Conservation (phyloP, 2,329 filamentous ascomycete species). For the Trichophyton rubrum region DNA sequence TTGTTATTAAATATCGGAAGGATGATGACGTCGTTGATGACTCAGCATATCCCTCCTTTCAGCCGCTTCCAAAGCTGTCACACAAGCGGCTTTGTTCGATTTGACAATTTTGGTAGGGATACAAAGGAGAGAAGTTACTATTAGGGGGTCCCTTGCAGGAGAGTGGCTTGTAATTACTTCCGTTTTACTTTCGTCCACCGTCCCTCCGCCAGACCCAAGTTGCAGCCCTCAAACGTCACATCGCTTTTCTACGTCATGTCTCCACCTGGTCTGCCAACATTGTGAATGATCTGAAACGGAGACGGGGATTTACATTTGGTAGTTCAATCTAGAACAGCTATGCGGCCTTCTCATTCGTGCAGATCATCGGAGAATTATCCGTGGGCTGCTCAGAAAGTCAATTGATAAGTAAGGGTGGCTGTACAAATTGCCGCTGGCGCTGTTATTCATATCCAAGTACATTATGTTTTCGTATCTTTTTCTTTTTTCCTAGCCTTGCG, state of each 20-base stretch:
- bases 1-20: neutral
- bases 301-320: neutral
- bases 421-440: neutral
- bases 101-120: neutral
- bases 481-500: neutral
- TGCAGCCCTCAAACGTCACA: neutral
- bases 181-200: neutral
- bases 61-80: neutral
- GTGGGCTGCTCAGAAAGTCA: neutral
- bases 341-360: neutral
- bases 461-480: neutral
- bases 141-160: neutral
- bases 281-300: neutral
- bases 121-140: neutral
- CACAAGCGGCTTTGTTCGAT: too few relatives aligned
- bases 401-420: neutral
- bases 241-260: neutral
- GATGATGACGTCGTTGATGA: conserved; percentile 3
- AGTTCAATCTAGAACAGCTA: conserved; percentile 1
- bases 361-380: neutral
- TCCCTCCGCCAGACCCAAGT: neutral
- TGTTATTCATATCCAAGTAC: neutral
- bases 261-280: neutral
- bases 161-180: neutral
- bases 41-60: neutral